These are phyloP conservation scores for Ampelocalamus luodianensis DNA, from an alignment of 176 grass and related monocot genomes.

Conservation along the genomic window DNA sequence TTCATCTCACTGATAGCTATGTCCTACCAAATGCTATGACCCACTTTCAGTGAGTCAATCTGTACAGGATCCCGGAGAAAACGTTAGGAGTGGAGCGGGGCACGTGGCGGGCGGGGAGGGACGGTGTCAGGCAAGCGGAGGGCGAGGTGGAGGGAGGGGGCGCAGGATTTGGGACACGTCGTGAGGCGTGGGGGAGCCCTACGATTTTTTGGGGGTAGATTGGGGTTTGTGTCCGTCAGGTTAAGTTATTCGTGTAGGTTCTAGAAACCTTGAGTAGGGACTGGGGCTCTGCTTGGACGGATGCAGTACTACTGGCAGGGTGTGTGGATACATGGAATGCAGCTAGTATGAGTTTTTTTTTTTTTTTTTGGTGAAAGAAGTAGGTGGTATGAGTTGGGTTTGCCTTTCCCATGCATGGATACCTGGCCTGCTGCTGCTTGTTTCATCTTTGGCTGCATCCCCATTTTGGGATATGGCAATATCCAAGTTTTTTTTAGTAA, in stretches of 20 bases:
- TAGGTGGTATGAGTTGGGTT: background rate
- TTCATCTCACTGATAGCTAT: fast-evolving
- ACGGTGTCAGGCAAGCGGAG: conserved; percentile 50
- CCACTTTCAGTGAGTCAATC: background rate
- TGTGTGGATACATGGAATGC: background rate
- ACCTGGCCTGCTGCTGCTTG: background rate
- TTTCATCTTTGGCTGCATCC: conserved; percentile 25
- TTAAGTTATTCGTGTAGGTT: conserved; percentile 45
- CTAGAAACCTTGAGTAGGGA: conserved; percentile 40
- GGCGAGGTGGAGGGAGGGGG: conserved; percentile 43
- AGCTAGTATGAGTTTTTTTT: background rate
- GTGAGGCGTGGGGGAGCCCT: background rate
- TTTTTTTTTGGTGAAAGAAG: no score
- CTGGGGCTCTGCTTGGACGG: background rate
- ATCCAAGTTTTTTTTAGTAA: no score
- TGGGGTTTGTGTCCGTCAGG: background rate
- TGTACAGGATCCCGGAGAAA: background rate
- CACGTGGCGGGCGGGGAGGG: conserved; percentile 50
- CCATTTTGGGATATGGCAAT: background rate
- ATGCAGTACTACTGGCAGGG: background rate
- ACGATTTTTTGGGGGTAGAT: background rate
- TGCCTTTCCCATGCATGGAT: background rate
- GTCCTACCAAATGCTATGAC: fast-evolving
- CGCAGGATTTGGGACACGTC: conserved; percentile 63
- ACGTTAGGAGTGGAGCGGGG: background rate